Evolutionary conservation across 1,284 basidiomycete genomes (phyloP).

Genomic region (Sanghuangporus weigelae): DNA sequence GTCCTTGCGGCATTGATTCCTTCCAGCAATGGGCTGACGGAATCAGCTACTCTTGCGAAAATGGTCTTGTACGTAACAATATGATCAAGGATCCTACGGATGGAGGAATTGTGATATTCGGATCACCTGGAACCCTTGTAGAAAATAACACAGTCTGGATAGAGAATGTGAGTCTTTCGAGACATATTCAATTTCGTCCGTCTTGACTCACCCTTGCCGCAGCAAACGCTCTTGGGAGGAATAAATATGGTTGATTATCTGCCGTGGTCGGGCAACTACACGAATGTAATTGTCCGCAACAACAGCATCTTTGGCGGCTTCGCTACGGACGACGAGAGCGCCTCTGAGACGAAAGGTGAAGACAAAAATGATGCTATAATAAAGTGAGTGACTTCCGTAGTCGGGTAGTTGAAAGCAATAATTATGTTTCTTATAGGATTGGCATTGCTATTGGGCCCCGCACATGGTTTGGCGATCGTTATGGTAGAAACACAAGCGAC

Average conservation of each 20-base stretch:
- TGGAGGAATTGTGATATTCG: slow-evolving; percentile 80
- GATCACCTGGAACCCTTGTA: slow-evolving; percentile 72
- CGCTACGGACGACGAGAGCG: slow-evolving; percentile 39
- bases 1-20: slow-evolving; percentile 60
- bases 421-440: slow-evolving; percentile 36
- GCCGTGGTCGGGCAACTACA: slow-evolving; percentile 72
- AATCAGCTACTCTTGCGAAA: slow-evolving; percentile 71
- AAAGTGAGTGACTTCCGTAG: slow-evolving; percentile 43
- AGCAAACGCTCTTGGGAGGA: slow-evolving; percentile 72
- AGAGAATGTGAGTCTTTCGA: slow-evolving; percentile 43
- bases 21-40: slow-evolving; percentile 83
- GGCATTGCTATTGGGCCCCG: slow-evolving; percentile 75
- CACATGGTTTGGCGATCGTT: slow-evolving; percentile 70
- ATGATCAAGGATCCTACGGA: slow-evolving; percentile 72
- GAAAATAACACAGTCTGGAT: slow-evolving; percentile 73
- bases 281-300: slow-evolving; percentile 60
- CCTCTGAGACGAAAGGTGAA: slow-evolving; percentile 42
- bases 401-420: slow-evolving; percentile 17
- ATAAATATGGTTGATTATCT: slow-evolving; percentile 78
- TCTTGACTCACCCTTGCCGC: not conserved
- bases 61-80: slow-evolving; percentile 66
- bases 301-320: slow-evolving; percentile 71
- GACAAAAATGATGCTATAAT: slow-evolving; percentile 59
- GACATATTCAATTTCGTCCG: not conserved
- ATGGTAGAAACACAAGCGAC: slow-evolving; percentile 51